Evolutionary conservation across 345 rosid species (phyloP).

Genomic region (Psidium friedrichsthalianum): DNA sequence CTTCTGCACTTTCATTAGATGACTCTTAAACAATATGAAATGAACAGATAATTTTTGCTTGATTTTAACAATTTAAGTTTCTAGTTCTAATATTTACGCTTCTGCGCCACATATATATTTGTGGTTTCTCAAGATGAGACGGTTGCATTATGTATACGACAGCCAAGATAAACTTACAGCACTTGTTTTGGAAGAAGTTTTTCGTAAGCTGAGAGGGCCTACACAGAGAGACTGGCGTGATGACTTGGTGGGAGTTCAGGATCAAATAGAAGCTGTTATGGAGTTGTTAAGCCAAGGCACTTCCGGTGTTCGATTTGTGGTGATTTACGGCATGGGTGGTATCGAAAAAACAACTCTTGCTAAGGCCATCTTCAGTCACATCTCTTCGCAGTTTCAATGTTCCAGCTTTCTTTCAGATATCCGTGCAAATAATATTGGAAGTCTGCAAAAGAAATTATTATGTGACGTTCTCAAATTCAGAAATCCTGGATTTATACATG

Average conservation of each 20-base stretch:
- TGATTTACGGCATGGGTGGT: neutral
- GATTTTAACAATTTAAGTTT: neutral
- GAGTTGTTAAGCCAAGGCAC: neutral
- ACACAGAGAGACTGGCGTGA: neutral
- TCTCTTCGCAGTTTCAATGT: neutral
- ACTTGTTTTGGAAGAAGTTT: neutral
- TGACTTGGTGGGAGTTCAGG: neutral
- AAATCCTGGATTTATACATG: too few species aligned
- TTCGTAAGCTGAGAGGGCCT: fast-evolving
- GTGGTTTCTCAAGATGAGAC: neutral
- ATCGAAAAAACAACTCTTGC: neutral
- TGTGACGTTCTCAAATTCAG: fast-evolving
- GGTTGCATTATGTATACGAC: neutral
- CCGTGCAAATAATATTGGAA: fast-evolving
- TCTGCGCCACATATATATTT: neutral
- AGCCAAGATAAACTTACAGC: neutral
- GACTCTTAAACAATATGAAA: neutral
- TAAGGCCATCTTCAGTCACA: neutral
- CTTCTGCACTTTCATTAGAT: neutral
- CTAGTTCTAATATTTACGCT: neutral
- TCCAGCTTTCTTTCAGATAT: neutral
- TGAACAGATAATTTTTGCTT: neutral
- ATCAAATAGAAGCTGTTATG: neutral
- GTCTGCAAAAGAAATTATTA: neutral
- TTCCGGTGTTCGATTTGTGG: neutral